These are phyloP conservation scores for Camellia japonica DNA, from an alignment of 148 eudicot genomes.

Conservation along the genomic window DNA sequence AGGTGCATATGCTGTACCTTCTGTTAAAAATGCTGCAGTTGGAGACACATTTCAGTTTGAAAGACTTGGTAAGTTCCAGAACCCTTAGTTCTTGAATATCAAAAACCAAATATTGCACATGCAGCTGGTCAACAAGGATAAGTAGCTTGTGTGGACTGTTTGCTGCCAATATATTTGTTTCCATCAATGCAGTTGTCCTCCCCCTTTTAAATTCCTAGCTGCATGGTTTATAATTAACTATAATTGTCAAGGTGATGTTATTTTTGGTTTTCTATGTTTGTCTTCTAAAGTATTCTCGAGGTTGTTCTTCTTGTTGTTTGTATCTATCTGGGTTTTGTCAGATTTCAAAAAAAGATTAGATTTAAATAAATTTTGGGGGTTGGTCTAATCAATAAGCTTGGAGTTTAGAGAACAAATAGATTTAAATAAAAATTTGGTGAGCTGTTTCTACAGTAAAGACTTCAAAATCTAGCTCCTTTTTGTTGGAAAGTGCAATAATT, in stretches of 20 bases:
- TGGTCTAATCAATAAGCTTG: neutral
- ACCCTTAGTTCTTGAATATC: neutral
- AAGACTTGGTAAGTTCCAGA: constrained; percentile 61
- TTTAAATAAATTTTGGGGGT: no score
- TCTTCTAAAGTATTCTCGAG: neutral
- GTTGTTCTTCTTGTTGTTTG: neutral
- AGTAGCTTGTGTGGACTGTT: neutral
- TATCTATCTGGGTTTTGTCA: neutral
- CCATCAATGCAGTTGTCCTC: neutral
- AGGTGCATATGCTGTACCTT: constrained; percentile 68
- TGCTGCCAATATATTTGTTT: neutral
- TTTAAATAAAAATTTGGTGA: neutral
- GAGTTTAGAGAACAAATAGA: neutral
- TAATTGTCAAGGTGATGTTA: neutral
- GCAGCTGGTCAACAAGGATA: neutral
- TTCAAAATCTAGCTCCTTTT: neutral
- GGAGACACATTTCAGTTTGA: constrained; percentile 89
- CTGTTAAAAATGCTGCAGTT: constrained; percentile 49
- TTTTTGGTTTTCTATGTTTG: neutral
- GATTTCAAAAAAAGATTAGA: no score
- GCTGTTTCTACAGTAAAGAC: neutral
- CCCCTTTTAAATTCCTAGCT: neutral
- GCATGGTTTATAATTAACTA: neutral
- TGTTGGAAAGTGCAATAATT: neutral
- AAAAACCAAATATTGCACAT: neutral